Evolutionary conservation across 768 basidiomycete species (phyloP), one percentile per base, ranked within the genome.

Genomic region (Calvatia gigantea): DNA sequence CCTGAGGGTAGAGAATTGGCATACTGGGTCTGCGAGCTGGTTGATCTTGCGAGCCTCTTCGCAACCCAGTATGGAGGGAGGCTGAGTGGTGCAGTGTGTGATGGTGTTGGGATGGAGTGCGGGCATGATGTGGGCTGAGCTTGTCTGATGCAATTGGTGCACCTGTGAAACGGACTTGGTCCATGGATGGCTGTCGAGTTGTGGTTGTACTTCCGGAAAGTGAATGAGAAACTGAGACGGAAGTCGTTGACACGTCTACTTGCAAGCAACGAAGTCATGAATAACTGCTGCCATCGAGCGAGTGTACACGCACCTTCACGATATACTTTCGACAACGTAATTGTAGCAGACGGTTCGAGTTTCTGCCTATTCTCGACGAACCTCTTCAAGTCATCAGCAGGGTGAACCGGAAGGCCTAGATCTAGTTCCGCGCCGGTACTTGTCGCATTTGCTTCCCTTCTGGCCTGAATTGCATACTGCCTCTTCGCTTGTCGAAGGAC

Each of bases 401-500:
- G 56, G 39, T 54, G 43, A 38, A 59, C 56, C 27, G 60, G 56
- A 28, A 61, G 53, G 11, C 46, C 52, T 25, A 53, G 44, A 8
- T 54, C 50, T 25, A 27, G 32, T 29, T 54, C 45, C 42, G n/a
- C 35, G 14, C 6, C 41, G 50, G 21, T n/a, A 14, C 21, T 33
- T 4, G n/a, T 56, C 29, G 57, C 62, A 19, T 58, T 59, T 25
- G 55, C 60, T 43, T 51, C 46, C 37, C 56, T 61, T 41, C 63
- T 57, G 15, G 51, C 50, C 29, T 39, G 51, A 28, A 51, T 43
- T 33, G 53, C 58, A 9, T 46, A 45, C 28, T 65, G 57, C 12
- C 61, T 64, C 53, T 64, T 60, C 12, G 62, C 58, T 35, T 74
- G 71, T 2, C 73, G 61, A 6, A 74, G 69, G 41, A 86, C 53